Conservation (phyloP, 257 asterid species). For the Salvia rosmarinus region DNA sequence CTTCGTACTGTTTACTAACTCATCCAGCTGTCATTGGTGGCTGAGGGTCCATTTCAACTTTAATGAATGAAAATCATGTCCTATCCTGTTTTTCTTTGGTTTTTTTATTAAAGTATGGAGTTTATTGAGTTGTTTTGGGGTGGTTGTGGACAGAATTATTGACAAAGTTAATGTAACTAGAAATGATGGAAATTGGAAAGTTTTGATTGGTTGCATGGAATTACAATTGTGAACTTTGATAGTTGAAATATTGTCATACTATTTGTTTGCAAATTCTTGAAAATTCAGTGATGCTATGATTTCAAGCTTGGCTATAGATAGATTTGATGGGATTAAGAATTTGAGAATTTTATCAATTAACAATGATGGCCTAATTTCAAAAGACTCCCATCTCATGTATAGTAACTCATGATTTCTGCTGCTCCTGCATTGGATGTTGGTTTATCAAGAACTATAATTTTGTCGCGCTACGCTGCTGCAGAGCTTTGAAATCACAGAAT, state of each 20-base stretch:
- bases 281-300: not conserved
- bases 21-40: constrained; percentile 53
- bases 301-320: not conserved
- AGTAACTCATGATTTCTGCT: not conserved
- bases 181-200: constrained; percentile 5
- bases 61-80: constrained; percentile 1
- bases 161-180: constrained; percentile 3
- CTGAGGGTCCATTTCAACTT: constrained; percentile 35
- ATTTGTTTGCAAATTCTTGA: not conserved
- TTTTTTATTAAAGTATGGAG: constrained; percentile 10
- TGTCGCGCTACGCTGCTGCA: constrained; percentile 39
- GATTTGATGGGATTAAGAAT: not conserved
- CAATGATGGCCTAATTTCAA: not conserved
- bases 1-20: constrained; percentile 31
- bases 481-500: constrained; percentile 90
- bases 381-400: not conserved
- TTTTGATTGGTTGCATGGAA: constrained; percentile 9
- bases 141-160: constrained; percentile 8
- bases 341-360: not conserved
- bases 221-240: not conserved
- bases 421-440: not conserved
- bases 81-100: not conserved
- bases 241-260: not conserved
- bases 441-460: constrained; percentile 17
- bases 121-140: not conserved